Conservation (phyloP, 2,329 filamentous ascomycete genomes). For the Pseudocercospora eumusae region DNA sequence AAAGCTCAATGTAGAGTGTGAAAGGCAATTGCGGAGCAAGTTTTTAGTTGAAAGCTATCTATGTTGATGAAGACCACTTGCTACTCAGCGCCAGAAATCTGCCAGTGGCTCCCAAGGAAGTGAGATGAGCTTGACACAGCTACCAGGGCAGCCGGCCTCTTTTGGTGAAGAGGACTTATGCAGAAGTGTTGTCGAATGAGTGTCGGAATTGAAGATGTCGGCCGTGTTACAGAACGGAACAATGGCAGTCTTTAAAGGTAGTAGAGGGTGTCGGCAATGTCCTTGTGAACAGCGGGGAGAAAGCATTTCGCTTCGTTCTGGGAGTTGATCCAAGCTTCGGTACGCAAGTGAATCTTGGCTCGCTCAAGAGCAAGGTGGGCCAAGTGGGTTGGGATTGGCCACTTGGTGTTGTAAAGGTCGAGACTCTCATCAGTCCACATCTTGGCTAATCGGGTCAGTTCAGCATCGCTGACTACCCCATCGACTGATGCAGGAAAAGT, state of each 20-base stretch:
- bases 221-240: background rate
- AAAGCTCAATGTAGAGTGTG: background rate
- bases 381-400: too few relatives aligned
- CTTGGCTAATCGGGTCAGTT: too few relatives aligned
- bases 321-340: too few relatives aligned
- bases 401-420: too few relatives aligned
- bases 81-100: background rate
- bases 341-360: too few relatives aligned
- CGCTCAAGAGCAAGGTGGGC: too few relatives aligned
- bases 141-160: conserved; percentile 18
- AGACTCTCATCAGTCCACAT: too few relatives aligned
- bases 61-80: background rate
- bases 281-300: too few relatives aligned
- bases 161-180: conserved; percentile 19
- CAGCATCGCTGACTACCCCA: too few relatives aligned
- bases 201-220: conserved; percentile 17
- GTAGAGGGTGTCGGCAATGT: conserved; percentile 18
- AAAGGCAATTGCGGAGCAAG: background rate
- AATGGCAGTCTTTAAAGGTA: conserved; percentile 15
- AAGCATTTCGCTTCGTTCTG: too few relatives aligned
- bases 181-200: conserved; percentile 13
- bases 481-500: too few relatives aligned
- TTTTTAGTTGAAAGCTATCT: background rate
- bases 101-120: conserved; percentile 15
- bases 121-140: conserved; percentile 23